Conservation (phyloP, 257 asterid species). For the Nyctanthes arbortristis region DNA sequence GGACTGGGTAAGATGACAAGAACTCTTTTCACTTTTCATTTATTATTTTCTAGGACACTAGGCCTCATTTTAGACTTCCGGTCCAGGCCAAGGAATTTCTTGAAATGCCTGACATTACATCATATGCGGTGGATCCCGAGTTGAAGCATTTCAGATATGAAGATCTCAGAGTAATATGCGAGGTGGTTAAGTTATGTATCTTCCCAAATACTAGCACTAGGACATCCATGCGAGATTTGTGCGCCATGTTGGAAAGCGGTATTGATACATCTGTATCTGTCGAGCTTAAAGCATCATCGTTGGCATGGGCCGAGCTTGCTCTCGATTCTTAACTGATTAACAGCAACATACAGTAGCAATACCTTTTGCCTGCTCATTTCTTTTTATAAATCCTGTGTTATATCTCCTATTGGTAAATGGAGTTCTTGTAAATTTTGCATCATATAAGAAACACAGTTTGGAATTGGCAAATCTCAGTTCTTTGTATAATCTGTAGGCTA, state of each 20-base stretch:
- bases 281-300: slow-evolving; percentile 71
- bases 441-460: slow-evolving; percentile 23
- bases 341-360: slow-evolving; percentile 9
- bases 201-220: slow-evolving; percentile 48
- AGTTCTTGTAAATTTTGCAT: slow-evolving; percentile 38
- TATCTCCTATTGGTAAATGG: slow-evolving; percentile 23
- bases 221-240: slow-evolving; percentile 66
- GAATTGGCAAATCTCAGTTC: slow-evolving; percentile 31
- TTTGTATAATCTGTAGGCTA: slow-evolving; percentile 30
- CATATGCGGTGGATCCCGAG: slow-evolving; percentile 75
- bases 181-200: slow-evolving; percentile 64
- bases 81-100: slow-evolving; percentile 83
- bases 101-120: slow-evolving; percentile 51
- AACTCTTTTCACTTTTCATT: not conserved
- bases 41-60: not conserved
- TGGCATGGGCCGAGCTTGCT: slow-evolving; percentile 96
- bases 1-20: slow-evolving; percentile 67
- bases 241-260: slow-evolving; percentile 61
- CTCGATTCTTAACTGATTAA: slow-evolving; percentile 56
- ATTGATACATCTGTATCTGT: slow-evolving; percentile 75
- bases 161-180: slow-evolving; percentile 73
- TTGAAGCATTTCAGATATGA: slow-evolving; percentile 73
- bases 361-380: slow-evolving; percentile 8
- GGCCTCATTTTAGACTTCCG: not conserved
- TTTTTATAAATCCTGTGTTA: slow-evolving; percentile 3